Base-by-base conservation (phyloP, 2,329 filamentous ascomycete species). In the Neonectria punicea region DNA sequence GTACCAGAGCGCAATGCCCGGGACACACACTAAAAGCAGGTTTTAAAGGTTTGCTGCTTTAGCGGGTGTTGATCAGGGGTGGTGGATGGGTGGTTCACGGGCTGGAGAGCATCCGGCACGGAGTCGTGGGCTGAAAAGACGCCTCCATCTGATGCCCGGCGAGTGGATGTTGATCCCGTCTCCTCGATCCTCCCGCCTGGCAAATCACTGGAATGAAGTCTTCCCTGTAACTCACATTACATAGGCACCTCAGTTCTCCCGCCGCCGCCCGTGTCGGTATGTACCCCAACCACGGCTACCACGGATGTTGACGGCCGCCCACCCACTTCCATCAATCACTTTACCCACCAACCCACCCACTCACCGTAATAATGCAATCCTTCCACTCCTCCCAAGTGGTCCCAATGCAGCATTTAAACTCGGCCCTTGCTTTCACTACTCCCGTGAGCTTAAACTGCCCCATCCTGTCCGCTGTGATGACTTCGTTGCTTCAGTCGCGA, bases 351-450 rank as follows among this genome's bases (percentile, higher is more conserved):
- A 50, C 28, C 47, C 28, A 32, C 47, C 28, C 47, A 34, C 28
- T 11, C 49, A 34, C 49, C 28, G 49, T 34, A 51, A 34, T 34
- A 51, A 34, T 51, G 49, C 49, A 36, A 34, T 50, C 9, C 49
- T 34, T 20, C 30, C n/a, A 30, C 25, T 34, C 43, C 43, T 36
- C 20, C 47, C 28, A 39, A 44, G 41, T 47, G 50, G 49, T 10
- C 25, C 47, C 25, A 57, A 53, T 43, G 30, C 55, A 44, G 36
- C 28, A 60, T 62, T 63, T 55, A 63, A 55, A 54, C 51, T 56
- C 47, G 46, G 16, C 65, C 41, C 53, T 53, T 60, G 57, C 49
- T 43, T 41, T 11, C 25, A 28, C 56, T 39, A 47, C 47, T 59
- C 54, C 49, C 51, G 36, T 25, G 41, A 65, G 57, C 53, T 54